Evolutionary conservation across 306 rosid genomes (phyloP).

Genomic region (Rosa rugosa): DNA sequence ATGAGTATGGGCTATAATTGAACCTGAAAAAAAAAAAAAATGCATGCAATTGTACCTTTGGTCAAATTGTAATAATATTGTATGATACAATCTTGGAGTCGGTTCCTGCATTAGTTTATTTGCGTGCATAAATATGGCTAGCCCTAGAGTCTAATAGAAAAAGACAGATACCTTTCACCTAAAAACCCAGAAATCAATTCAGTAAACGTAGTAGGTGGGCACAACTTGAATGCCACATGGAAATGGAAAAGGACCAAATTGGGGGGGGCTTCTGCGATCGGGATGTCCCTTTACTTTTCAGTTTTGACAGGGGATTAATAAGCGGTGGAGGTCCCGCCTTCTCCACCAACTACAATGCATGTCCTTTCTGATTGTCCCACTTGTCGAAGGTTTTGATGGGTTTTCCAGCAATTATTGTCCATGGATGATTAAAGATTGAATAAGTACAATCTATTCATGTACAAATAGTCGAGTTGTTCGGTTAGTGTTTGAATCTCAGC

Average conservation of each 20-base stretch:
- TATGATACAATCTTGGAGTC: not conserved
- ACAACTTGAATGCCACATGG: conserved; percentile 15
- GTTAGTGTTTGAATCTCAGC: no score
- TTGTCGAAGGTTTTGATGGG: not conserved
- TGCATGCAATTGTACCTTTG: no score
- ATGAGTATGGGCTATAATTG: no score
- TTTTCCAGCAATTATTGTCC: not conserved
- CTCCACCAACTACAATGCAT: not conserved
- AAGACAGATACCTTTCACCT: conserved; percentile 9
- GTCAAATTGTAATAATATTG: not conserved
- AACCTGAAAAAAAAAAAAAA: no score
- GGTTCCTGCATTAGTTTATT: not conserved
- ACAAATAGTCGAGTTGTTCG: no score
- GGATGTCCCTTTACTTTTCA: conserved; percentile 6
- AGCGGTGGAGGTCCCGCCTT: not conserved
- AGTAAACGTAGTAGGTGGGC: conserved; percentile 1
- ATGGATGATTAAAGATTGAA: not conserved
- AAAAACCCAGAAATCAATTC: not conserved
- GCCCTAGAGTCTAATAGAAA: not conserved
- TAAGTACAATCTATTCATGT: no score
- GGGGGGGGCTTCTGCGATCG: not conserved
- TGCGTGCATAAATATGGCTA: not conserved
- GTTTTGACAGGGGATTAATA: not conserved
- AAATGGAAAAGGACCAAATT: not conserved
- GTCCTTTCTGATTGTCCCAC: conserved; percentile 1